Evolutionary conservation across 73 alveolate species (phyloP).

Genomic region (Symbiodinium natans): DNA sequence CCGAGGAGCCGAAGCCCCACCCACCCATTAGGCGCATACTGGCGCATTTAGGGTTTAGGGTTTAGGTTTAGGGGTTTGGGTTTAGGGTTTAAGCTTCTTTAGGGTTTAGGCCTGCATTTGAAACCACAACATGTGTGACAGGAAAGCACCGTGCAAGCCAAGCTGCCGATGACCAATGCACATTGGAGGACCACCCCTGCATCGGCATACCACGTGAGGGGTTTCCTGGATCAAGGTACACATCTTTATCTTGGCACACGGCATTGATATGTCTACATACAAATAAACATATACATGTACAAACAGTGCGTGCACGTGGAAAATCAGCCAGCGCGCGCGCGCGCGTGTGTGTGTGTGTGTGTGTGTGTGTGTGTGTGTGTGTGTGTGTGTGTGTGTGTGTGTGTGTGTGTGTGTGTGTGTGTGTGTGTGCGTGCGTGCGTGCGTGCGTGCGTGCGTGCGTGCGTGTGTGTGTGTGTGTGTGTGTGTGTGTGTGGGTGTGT

Average conservation of each 20-base stretch:
- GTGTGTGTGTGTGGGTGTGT: too few species aligned
- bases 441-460: slow-evolving; percentile 19
- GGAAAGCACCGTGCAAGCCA: background rate
- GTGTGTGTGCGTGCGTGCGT: slow-evolving; percentile 3
- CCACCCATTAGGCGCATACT: too few species aligned
- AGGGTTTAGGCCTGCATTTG: too few species aligned
- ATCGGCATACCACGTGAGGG: background rate
- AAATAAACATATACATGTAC: too few species aligned
- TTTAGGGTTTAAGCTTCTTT: too few species aligned
- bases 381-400: slow-evolving; percentile 5
- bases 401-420: slow-evolving; percentile 21
- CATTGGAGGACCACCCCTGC: background rate
- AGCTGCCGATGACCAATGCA: background rate
- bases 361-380: slow-evolving; percentile 15
- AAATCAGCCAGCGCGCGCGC: slow-evolving; percentile 1
- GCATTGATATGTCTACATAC: too few species aligned
- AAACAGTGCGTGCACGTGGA: too few species aligned
- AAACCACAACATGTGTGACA: background rate
- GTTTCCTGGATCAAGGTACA: too few species aligned
- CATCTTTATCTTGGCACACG: too few species aligned
- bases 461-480: slow-evolving; percentile 12
- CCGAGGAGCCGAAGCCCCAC: too few species aligned
- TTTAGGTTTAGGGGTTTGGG: too few species aligned
- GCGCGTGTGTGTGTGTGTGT: slow-evolving; percentile 12
- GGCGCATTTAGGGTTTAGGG: too few species aligned